Evolutionary conservation across 2,329 filamentous ascomycete species (phyloP), one percentile per base, ranked within the genome.

Genomic region (Fusarium sambucinum): DNA sequence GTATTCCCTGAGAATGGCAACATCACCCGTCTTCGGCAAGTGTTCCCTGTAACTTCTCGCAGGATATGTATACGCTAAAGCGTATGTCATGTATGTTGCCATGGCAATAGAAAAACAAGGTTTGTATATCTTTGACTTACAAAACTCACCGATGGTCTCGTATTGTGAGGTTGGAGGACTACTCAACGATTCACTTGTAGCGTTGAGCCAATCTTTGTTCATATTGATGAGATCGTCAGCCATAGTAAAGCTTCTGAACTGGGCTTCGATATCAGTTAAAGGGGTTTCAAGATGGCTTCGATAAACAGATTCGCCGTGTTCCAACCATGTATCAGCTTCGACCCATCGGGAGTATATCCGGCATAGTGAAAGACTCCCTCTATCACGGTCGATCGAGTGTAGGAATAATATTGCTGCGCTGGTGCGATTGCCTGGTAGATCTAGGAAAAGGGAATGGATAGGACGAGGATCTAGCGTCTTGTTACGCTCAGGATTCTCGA

Each of bases 311-410:
- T 48, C 21, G 30, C 30, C 5, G 17, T 9, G 16, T 14, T 48
- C 46, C 0, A 21, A 4, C 46, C 46, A 48, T n/a, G 7, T 48
- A 25, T 35, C 30, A 11, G 46, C 30, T 6, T 48, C 46, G 12
- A 16, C 12, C 46, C 46, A 35, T 48, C 46, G 30, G 17, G 46
- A 35, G 32, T 19, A 3, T 25, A 48, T 16, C 5, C 5, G 30
- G 14, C 30, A 48, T 2, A 48, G 30, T 23, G 38, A 40, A 23
- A 40, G 33, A 5, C 9, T 8, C 16, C 4, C 17, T n/a, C 16
- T n/a, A 10, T n/a, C 2, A 12, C 10, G 17, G 9, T 0, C 10
- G 33, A 0, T 7, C 14, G 2, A 8, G 14, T 17, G 32, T 17
- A 8, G 3, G 33, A 44, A 44, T n/a, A 44, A 17, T 44, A 44